Evolutionary conservation across 805 yeast species (phyloP), one percentile per base, ranked within the genome.

Genomic region (Monosporozyma solicola): DNA sequence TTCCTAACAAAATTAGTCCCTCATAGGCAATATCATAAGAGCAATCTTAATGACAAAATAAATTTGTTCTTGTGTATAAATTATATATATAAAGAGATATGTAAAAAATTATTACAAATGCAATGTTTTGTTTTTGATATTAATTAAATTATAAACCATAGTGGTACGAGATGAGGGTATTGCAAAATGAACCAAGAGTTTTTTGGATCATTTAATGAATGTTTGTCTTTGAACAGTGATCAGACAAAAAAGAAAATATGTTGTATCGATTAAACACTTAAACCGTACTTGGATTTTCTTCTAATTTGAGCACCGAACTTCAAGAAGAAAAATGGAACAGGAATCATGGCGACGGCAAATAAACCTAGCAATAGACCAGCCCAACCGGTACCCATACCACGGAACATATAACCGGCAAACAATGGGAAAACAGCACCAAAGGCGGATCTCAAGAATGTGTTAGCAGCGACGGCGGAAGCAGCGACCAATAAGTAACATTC

Each of bases 391-490:
- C 87, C 86, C 79, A 87, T 76, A 54, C 74, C 75, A 29, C 72
- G 66, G 68, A 86, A 85, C 91, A 87, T 83, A 58, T 77, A 82
- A 3, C 76, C 70, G 1, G 89, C 86, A 63, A 87, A 87, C 52
- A 87, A 71, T 44, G 89, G 89, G 77, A 82, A 82, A 0, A 80
- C 81, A 27, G 84, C 86, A 50, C 87, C 92, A 57, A 82, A 80
- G 0, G 74, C 71, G 2, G 87, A 80, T 70, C 94, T 80, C 63
- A 85, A 66, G 61, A 86, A 76, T 0, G 91, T 80, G 65, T 85
- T 85, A 8, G 80, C 89, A 2, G 90, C 87, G 55, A 84, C 70
- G 2, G 89, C 92, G 27, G 91, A 84, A 5, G 95, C 95, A 2
- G 94, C 88, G 63, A 82, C 78, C 51, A 78, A 59, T 55, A 84